These are phyloP conservation scores for Primulina eburnea DNA, from an alignment of 257 asterid genomes.

Conservation along the genomic window DNA sequence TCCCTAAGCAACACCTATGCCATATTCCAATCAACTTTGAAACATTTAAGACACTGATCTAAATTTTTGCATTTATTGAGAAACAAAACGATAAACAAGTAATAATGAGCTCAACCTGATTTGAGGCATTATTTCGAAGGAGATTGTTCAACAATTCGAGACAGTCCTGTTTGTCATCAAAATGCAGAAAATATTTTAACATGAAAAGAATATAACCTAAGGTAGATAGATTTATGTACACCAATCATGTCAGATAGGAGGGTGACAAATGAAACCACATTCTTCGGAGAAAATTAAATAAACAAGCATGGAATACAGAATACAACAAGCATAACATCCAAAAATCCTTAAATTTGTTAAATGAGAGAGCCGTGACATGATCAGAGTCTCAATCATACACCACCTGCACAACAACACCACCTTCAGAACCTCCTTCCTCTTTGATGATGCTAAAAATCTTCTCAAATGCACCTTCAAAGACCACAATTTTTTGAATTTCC, in stretches of 20 bases:
- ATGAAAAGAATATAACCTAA: slow-evolving; percentile 1
- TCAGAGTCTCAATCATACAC: slow-evolving; percentile 13
- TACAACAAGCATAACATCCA: neutral
- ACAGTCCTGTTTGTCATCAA: slow-evolving; percentile 66
- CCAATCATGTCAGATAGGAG: slow-evolving; percentile 12
- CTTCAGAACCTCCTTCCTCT: slow-evolving; percentile 98
- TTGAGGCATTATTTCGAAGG: slow-evolving; percentile 75
- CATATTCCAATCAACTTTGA: slow-evolving; percentile 27
- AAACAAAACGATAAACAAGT: slow-evolving; percentile 8
- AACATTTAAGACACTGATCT: slow-evolving; percentile 18
- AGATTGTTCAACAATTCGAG: slow-evolving; percentile 89
- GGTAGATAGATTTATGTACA: slow-evolving; percentile 11
- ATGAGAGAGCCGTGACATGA: slow-evolving; percentile 4
- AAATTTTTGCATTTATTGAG: neutral
- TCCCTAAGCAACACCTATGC: slow-evolving; percentile 85
- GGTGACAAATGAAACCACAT: neutral
- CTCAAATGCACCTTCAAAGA: slow-evolving; percentile 97
- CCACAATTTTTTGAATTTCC: slow-evolving; percentile 98
- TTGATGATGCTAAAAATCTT: slow-evolving; percentile 83
- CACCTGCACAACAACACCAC: slow-evolving; percentile 99
- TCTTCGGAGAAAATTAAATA: neutral
- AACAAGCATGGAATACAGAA: neutral
- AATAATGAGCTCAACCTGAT: slow-evolving; percentile 58
- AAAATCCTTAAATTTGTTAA: neutral
- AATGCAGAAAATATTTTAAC: slow-evolving; percentile 16